Evolutionary conservation across 2,329 filamentous ascomycete species (phyloP).

Genomic region (Aspergillus sclerotialis): DNA sequence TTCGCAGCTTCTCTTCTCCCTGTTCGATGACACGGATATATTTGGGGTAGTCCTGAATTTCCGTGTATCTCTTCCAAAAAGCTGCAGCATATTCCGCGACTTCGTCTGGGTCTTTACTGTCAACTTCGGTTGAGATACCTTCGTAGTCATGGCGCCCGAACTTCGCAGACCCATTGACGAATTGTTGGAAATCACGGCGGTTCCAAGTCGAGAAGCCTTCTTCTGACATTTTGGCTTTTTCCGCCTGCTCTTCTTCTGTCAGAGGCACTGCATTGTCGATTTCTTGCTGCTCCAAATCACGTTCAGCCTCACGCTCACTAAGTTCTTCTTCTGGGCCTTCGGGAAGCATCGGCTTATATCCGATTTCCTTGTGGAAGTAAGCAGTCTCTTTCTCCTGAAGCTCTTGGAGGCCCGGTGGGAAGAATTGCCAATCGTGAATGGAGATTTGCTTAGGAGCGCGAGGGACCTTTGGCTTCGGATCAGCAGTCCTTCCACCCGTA

Average conservation of each 20-base stretch:
- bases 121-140: constrained; percentile 79
- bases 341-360: constrained; percentile 83
- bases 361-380: constrained; percentile 91
- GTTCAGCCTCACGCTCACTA: constrained; percentile 78
- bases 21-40: constrained; percentile 84
- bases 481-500: constrained; percentile 69
- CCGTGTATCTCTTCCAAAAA: constrained; percentile 92
- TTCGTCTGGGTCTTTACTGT: constrained; percentile 79
- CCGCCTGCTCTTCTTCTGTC: constrained; percentile 80
- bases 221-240: constrained; percentile 74
- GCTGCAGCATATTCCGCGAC: constrained; percentile 88
- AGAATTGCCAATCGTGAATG: constrained; percentile 97
- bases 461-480: constrained; percentile 91
- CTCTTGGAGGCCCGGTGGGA: constrained; percentile 73
- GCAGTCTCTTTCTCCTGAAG: constrained; percentile 96
- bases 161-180: constrained; percentile 89
- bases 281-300: constrained; percentile 78
- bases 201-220: constrained; percentile 95
- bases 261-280: constrained; percentile 87
- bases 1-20: constrained; percentile 81
- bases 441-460: constrained; percentile 85
- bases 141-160: constrained; percentile 83
- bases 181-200: constrained; percentile 94
- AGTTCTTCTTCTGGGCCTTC: constrained; percentile 85
- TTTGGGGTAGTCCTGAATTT: constrained; percentile 83